Base-by-base conservation (phyloP, 306 rosid genomes). In the Lathyrus aphaca region DNA sequence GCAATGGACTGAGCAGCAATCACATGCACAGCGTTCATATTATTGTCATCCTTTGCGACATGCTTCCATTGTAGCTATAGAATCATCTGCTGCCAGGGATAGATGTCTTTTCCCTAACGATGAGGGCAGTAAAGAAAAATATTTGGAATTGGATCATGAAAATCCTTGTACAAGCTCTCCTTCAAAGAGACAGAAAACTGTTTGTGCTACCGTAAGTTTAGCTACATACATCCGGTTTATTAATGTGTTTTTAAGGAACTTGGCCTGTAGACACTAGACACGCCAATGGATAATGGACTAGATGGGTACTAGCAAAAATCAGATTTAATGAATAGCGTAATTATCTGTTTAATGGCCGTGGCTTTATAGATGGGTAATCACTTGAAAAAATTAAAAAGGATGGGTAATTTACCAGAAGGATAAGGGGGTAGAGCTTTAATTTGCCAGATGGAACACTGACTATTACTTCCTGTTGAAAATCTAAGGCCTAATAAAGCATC, bases 61-160 rank as follows among this genome's bases (percentile, higher is more conserved):
- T 83, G 96, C 96, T 78, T 85, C 96, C 55, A 73, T 88, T 64
- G 96, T 87, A 32, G 95, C 92, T 61, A 87, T 94, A 62, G 97
- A 90, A 83, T 82, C 90, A 75, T 90, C 96, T 68, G 92, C 97
- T 58, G 88, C 91, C 58, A 81, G 98, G 79, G 97, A 90, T 79
- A 80, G 84, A 50, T 57, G 3, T 25, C 84, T 88, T 72, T 94
- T 84, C 68, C 89, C 91, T 46, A 68, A 51, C 55, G 55, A 30
- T 48, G 78, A 53, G 4, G 75, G 74, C 55, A 49, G 35, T 68
- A 82, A 68, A 78, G 82, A 78, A 38, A 74, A 68, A 42, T 75
- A 71, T 45, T 59, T 71, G 68, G 89, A 82, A 70, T 40, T 67
- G 64, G 86, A 74, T 19, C 29, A n/a, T 3, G 51, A 54, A 25